Conservation (phyloP, 805 yeast genomes). For the Candida stauntonica region DNA sequence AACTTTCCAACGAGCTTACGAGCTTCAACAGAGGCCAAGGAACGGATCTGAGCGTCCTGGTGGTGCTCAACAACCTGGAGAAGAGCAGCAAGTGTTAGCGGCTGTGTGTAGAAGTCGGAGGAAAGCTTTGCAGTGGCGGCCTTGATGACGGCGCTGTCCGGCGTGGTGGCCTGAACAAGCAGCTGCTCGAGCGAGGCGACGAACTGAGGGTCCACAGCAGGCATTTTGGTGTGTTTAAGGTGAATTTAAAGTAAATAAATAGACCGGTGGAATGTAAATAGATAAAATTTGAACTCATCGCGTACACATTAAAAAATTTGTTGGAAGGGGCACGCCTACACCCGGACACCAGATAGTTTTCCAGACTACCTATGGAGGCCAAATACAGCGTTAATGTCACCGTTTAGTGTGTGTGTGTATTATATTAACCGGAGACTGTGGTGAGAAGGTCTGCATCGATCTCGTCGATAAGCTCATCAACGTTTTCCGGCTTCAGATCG, state of each 20-base stretch:
- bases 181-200: constrained; percentile 72
- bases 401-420: no score
- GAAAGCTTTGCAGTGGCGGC: constrained; percentile 74
- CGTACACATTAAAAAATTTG: constrained; percentile 10
- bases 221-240: neutral
- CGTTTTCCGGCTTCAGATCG: constrained; percentile 73
- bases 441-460: constrained; percentile 45
- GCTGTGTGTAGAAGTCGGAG: constrained; percentile 66
- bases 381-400: no score
- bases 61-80: constrained; percentile 74
- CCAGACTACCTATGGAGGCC: no score
- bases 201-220: constrained; percentile 52
- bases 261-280: no score
- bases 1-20: constrained; percentile 71
- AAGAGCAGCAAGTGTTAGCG: constrained; percentile 74
- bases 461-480: constrained; percentile 78
- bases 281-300: constrained; percentile 16
- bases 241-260: no score
- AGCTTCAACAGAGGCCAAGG: constrained; percentile 94
- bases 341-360: constrained; percentile 4
- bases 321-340: constrained; percentile 9
- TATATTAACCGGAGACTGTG: constrained; percentile 13
- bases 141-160: constrained; percentile 78
- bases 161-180: constrained; percentile 70
- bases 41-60: constrained; percentile 68